Percentiles rank a stretch among this genome's conserved stretches.
These are phyloP conservation scores for Fusarium praegraminearum DNA, from an alignment of 2,329 filamentous ascomycete species.

Conservation along the genomic window DNA sequence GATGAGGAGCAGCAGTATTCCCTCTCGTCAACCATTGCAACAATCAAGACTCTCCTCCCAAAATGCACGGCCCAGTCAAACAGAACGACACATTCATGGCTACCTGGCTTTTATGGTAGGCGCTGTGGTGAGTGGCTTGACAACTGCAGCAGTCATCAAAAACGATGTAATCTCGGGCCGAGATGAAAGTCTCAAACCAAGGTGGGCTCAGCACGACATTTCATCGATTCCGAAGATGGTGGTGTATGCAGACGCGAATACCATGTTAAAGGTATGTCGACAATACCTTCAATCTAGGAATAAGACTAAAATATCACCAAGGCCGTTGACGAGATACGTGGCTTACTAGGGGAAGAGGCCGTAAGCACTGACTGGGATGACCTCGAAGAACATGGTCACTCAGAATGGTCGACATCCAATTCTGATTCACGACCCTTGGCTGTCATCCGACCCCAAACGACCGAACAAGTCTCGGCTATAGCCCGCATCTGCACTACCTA, in stretches of 20 bases:
- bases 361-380: constrained; percentile 72
- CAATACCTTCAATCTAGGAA: background rate
- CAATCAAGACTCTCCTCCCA: background rate
- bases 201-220: background rate
- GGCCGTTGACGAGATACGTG: constrained; percentile 2
- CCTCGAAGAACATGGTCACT: constrained; percentile 73
- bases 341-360: constrained; percentile 62
- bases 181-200: background rate
- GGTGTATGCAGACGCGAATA: background rate
- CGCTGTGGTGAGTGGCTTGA: background rate
- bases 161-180: background rate
- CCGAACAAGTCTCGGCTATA: constrained; percentile 72
- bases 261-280: background rate
- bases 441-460: constrained; percentile 72
- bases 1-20: background rate
- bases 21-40: background rate
- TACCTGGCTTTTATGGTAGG: background rate
- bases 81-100: background rate
- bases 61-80: background rate
- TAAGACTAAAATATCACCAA: background rate
- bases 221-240: fast-evolving
- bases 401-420: constrained; percentile 78
- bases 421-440: constrained; percentile 70
- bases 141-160: background rate
- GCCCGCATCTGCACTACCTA: constrained; percentile 72